Conservation (phyloP, 352 stramenopile genomes). For the Phytophthora hibernalis region DNA sequence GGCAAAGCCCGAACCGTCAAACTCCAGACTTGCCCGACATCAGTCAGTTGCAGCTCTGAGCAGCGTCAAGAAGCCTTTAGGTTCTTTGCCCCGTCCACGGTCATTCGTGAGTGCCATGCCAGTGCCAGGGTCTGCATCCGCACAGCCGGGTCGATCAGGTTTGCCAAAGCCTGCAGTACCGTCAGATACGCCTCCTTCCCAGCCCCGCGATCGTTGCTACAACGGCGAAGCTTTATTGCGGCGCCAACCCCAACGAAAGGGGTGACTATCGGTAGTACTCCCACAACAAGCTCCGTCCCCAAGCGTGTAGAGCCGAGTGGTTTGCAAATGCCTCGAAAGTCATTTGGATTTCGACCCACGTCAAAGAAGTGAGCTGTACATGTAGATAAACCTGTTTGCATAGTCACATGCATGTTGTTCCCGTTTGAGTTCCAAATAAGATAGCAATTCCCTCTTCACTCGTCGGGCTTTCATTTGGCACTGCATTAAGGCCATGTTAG, state of each 20-base stretch:
- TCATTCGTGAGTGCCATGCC: constrained; percentile 15
- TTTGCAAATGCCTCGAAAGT: constrained; percentile 20
- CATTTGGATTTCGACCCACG: constrained; percentile 36
- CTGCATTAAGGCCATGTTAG: neutral
- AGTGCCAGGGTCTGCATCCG: neutral
- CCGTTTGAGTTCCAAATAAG: neutral
- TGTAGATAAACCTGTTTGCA: neutral
- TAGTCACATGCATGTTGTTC: neutral
- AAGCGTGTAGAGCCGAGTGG: constrained; percentile 25
- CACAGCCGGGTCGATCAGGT: constrained; percentile 3
- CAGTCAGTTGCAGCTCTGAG: constrained; percentile 9
- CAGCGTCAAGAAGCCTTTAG: constrained; percentile 17
- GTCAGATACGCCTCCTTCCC: constrained; percentile 10
- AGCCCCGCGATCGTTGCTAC: constrained; percentile 15
- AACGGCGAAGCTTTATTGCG: constrained; percentile 12
- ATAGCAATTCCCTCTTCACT: neutral
- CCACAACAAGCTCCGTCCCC: constrained; percentile 5
- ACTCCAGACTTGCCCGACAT: constrained; percentile 15
- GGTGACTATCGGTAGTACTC: constrained; percentile 6
- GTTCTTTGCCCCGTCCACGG: constrained; percentile 21
- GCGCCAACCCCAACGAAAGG: constrained; percentile 14
- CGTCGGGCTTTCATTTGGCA: neutral
- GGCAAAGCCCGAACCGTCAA: constrained; percentile 8
- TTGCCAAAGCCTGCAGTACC: constrained; percentile 8
- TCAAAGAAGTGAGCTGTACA: neutral